phyloP scores from a whole-genome alignment of 1,139 yeast species.

The Pichia norvegensis region DNA sequence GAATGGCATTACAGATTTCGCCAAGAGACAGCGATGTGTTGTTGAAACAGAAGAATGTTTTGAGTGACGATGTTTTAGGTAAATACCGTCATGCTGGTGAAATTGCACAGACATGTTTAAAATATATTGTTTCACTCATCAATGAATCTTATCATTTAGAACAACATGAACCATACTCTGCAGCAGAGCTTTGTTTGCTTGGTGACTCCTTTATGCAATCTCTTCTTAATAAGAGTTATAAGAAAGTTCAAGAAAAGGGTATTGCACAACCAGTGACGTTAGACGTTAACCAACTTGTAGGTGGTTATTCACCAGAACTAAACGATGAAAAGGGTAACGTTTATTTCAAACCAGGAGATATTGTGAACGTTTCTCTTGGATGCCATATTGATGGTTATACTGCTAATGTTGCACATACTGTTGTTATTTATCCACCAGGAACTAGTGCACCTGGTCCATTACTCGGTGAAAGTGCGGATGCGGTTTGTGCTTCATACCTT shows the following conservation, averaged over 20 bases:
- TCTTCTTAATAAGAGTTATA: slow-evolving; percentile 48
- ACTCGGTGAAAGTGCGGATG: slow-evolving; percentile 81
- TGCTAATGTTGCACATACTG: slow-evolving; percentile 75
- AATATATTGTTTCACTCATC: slow-evolving; percentile 57
- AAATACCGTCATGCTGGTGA: slow-evolving; percentile 89
- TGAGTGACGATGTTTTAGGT: slow-evolving; percentile 55
- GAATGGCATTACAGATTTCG: slow-evolving; percentile 27
- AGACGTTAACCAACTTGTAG: slow-evolving; percentile 70
- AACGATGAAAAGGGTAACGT: slow-evolving; percentile 48
- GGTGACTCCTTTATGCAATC: slow-evolving; percentile 68
- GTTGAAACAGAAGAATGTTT: slow-evolving; percentile 64
- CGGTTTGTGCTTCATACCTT: slow-evolving; percentile 78
- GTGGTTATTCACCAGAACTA: slow-evolving; percentile 82
- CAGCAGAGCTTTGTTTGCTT: slow-evolving; percentile 72
- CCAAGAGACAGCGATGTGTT: slow-evolving; percentile 57
- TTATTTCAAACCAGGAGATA: slow-evolving; percentile 65
- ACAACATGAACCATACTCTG: slow-evolving; percentile 40
- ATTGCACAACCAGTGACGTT: slow-evolving; percentile 86
- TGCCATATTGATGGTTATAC: slow-evolving; percentile 95
- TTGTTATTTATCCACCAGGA: slow-evolving; percentile 72
- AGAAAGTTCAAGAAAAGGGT: slow-evolving; percentile 69
- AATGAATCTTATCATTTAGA: slow-evolving; percentile 61
- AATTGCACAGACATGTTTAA: slow-evolving; percentile 78
- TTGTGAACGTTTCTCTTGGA: slow-evolving; percentile 76
- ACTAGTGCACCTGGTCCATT: slow-evolving; percentile 61